phyloP scores from a whole-genome alignment of 257 asterid genomes.

The Nicotiana tomentosiformis region DNA sequence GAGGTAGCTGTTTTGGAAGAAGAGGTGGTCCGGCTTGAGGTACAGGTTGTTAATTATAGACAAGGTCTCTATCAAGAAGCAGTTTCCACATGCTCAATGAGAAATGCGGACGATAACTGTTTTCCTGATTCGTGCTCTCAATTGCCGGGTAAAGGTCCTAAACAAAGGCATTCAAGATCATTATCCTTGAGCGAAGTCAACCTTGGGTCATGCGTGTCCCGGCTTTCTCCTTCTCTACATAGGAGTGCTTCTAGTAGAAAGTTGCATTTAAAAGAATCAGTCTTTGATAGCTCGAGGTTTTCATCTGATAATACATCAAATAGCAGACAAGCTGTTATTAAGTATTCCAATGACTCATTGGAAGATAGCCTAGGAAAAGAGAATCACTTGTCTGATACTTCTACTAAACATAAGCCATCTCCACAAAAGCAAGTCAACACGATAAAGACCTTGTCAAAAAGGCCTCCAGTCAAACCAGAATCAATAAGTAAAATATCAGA shows the following conservation, averaged over 20 bases:
- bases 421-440: slow-evolving; percentile 21
- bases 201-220: slow-evolving; percentile 23
- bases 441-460: slow-evolving; percentile 18
- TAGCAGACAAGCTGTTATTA: slow-evolving; percentile 22
- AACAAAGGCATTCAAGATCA: slow-evolving; percentile 55
- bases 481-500: slow-evolving; percentile 25
- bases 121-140: slow-evolving; percentile 13
- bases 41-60: slow-evolving; percentile 53
- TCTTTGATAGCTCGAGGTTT: slow-evolving; percentile 16
- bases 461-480: slow-evolving; percentile 28
- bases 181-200: slow-evolving; percentile 48
- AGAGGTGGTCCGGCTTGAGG: slow-evolving; percentile 85
- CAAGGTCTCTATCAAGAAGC: slow-evolving; percentile 72
- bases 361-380: slow-evolving; percentile 27
- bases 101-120: slow-evolving; percentile 14
- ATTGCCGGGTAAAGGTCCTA: slow-evolving; percentile 8
- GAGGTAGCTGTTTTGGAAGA: slow-evolving; percentile 97
- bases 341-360: slow-evolving; percentile 8
- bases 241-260: slow-evolving; percentile 49
- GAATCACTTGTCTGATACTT: slow-evolving; percentile 22
- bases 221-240: slow-evolving; percentile 27
- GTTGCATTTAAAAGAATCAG: slow-evolving; percentile 16
- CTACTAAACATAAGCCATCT: slow-evolving; percentile 19
- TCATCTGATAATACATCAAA: slow-evolving; percentile 12
- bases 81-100: slow-evolving; percentile 39